Percentiles rank a stretch among this genome's conserved stretches.
These are phyloP conservation scores for Ustilago tritici DNA, from an alignment of 1,284 basidiomycete species.

Conservation along the genomic window DNA sequence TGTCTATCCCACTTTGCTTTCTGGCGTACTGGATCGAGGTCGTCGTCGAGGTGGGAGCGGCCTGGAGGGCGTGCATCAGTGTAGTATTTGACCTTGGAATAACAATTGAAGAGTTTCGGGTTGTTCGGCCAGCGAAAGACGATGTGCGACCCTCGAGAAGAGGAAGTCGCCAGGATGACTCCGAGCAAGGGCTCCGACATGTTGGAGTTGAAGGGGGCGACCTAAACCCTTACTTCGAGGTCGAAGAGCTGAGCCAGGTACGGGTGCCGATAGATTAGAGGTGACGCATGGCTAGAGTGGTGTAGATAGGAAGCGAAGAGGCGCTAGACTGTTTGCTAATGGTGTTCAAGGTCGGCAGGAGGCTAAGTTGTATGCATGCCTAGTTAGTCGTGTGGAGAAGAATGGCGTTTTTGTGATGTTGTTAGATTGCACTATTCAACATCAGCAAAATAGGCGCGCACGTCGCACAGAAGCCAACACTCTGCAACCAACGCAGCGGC, in stretches of 20 bases:
- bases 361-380: constrained; percentile 2
- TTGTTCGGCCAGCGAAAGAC: constrained; percentile 66
- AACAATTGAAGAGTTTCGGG: constrained; percentile 57
- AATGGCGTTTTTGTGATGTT: background rate
- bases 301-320: background rate
- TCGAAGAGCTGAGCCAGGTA: background rate
- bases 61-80: constrained; percentile 28
- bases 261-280: background rate
- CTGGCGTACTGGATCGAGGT: constrained; percentile 48
- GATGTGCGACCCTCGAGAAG: constrained; percentile 61
- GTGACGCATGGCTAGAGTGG: background rate
- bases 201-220: background rate
- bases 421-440: background rate
- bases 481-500: background rate
- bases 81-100: constrained; percentile 63
- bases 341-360: background rate
- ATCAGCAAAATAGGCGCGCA: background rate
- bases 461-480: constrained; percentile 1
- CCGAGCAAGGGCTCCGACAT: constrained; percentile 61
- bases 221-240: background rate
- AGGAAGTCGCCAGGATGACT: constrained; percentile 63
- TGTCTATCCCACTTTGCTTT: constrained; percentile 48
- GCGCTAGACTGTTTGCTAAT: background rate
- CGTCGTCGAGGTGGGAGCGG: constrained; percentile 31
- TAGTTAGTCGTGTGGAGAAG: constrained; percentile 9